A percentile compares a stretch with the other conserved stretches of the same genome.
phyloP scores from a whole-genome alignment of 495 filamentous ascomycete genomes.

The Aspergillus avenaceus region DNA sequence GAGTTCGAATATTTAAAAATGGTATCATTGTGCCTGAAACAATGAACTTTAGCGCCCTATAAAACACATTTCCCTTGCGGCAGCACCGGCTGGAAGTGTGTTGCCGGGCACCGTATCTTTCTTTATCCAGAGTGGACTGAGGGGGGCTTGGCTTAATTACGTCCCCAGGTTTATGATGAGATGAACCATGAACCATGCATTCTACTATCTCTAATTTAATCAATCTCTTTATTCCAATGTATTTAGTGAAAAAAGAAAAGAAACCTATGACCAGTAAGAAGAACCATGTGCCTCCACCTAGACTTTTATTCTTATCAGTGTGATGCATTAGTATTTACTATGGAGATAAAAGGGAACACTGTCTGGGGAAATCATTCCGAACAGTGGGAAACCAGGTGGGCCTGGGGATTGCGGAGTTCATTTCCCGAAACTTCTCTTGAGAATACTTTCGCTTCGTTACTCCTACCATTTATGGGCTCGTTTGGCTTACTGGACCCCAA shows the following conservation, averaged over 20 bases:
- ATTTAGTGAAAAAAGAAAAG: too few relatives aligned
- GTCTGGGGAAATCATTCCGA: conserved; percentile 6
- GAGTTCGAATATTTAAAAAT: not conserved
- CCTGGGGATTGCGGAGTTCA: conserved; percentile 18
- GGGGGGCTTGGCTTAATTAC: not conserved
- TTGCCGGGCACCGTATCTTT: conserved; percentile 27
- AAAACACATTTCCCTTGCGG: not conserved
- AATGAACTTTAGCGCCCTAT: not conserved
- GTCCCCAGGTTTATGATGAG: not conserved
- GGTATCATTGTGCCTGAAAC: not conserved
- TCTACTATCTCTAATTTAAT: not conserved
- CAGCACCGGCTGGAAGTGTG: conserved; percentile 2
- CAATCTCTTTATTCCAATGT: too few relatives aligned
- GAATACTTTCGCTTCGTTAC: not conserved
- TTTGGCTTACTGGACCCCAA: not conserved
- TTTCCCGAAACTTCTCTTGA: conserved; percentile 11
- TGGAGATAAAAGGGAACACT: not conserved
- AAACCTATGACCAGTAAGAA: not conserved
- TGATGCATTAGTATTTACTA: not conserved
- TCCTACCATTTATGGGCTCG: too few relatives aligned
- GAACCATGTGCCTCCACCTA: not conserved
- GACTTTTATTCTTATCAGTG: conserved; percentile 1
- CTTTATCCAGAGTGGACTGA: conserved; percentile 18
- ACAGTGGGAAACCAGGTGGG: conserved; percentile 10
- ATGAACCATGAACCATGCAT: not conserved